Evolutionary conservation across 1,284 basidiomycete genomes (phyloP).

Genomic region (Irpex sp.): DNA sequence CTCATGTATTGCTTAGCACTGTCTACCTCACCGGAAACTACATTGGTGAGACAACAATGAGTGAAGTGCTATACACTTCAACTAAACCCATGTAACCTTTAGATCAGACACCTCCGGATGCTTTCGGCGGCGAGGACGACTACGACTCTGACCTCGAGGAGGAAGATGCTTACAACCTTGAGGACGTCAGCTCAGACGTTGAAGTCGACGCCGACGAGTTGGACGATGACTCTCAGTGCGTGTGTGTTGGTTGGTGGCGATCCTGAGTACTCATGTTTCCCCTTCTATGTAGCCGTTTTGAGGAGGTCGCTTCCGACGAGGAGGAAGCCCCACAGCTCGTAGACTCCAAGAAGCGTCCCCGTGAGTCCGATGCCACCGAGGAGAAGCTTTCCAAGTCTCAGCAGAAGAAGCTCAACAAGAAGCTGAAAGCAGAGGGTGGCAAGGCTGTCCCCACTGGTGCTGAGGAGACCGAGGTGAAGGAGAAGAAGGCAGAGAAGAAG

Average conservation of each 20-base stretch:
- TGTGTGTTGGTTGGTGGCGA: neutral
- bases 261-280: neutral
- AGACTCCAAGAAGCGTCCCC: constrained; percentile 55
- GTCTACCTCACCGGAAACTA: constrained; percentile 92
- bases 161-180: constrained; percentile 56
- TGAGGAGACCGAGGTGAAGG: constrained; percentile 4
- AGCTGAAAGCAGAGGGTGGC: constrained; percentile 30
- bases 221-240: constrained; percentile 42
- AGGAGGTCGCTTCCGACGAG: constrained; percentile 40
- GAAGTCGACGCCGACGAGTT: constrained; percentile 63
- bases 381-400: constrained; percentile 30
- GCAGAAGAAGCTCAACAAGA: constrained; percentile 14
- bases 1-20: constrained; percentile 42
- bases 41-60: constrained; percentile 51
- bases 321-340: constrained; percentile 21
- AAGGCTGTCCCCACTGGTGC: constrained; percentile 43
- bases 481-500: constrained; percentile 4
- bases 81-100: neutral
- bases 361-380: constrained; percentile 46
- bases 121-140: constrained; percentile 36
- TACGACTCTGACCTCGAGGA: constrained; percentile 41
- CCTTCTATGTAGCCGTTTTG: constrained; percentile 51
- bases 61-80: neutral
- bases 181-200: constrained; percentile 76
- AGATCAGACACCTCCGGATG: constrained; percentile 10